Evolutionary conservation across 495 filamentous ascomycete genomes (phyloP).

Genomic region (Daldinia caldariorum): DNA sequence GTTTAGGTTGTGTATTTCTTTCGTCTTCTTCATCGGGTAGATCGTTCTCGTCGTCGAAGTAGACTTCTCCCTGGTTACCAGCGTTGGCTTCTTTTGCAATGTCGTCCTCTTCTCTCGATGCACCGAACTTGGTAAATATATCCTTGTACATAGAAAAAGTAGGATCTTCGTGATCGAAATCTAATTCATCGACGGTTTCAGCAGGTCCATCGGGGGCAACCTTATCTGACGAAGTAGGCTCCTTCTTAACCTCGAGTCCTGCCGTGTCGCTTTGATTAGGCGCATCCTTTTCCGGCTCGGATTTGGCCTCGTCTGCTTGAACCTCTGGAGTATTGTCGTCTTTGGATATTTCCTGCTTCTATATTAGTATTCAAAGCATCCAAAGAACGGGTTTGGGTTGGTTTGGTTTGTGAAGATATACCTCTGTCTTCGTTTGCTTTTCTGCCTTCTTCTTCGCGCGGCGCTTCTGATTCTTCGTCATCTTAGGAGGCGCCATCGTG

Average conservation of each 20-base stretch:
- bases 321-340: slow-evolving; percentile 35
- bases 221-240: slow-evolving; percentile 46
- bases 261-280: slow-evolving; percentile 39
- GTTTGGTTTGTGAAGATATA: slow-evolving; percentile 34
- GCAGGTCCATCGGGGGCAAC: slow-evolving; percentile 58
- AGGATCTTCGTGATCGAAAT: slow-evolving; percentile 73
- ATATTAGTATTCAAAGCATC: slow-evolving; percentile 14
- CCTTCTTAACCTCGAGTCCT: slow-evolving; percentile 56
- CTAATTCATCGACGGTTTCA: slow-evolving; percentile 42
- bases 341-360: slow-evolving; percentile 34
- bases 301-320: slow-evolving; percentile 39
- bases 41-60: slow-evolving; percentile 85
- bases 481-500: slow-evolving; percentile 68
- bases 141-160: slow-evolving; percentile 84
- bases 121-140: slow-evolving; percentile 77
- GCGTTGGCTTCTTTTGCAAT: slow-evolving; percentile 71
- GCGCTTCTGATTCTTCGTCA: slow-evolving; percentile 85
- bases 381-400: not conserved
- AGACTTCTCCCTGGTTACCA: slow-evolving; percentile 85
- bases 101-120: slow-evolving; percentile 60
- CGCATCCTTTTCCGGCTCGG: slow-evolving; percentile 43
- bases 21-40: slow-evolving; percentile 89
- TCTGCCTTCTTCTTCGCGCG: slow-evolving; percentile 91
- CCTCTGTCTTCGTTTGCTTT: slow-evolving; percentile 68
- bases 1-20: slow-evolving; percentile 67